Evolutionary conservation across 2,329 filamentous ascomycete genomes (phyloP).

Genomic region (Calonectria pseudoturangicola): DNA sequence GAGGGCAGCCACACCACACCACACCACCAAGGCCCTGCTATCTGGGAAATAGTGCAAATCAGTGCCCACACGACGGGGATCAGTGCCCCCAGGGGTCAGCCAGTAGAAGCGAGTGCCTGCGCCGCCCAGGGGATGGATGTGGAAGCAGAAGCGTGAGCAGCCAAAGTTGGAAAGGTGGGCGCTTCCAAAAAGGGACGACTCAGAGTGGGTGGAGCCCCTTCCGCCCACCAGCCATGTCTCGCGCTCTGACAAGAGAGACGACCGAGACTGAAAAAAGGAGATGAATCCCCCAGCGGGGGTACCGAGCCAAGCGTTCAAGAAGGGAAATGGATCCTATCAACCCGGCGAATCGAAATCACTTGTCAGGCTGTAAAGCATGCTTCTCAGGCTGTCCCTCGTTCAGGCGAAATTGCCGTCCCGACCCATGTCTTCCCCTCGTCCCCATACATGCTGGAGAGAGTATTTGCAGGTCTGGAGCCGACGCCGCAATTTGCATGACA

Average conservation of each 20-base stretch:
- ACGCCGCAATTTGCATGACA: constrained; percentile 26
- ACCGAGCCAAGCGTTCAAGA: constrained; percentile 21
- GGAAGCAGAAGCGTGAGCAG: constrained; percentile 24
- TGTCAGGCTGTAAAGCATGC: constrained; percentile 15
- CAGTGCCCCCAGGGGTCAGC: constrained; percentile 27
- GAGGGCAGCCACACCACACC: constrained; percentile 48
- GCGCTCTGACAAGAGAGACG: constrained; percentile 48
- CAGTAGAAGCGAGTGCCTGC: constrained; percentile 24
- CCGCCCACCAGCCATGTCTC: constrained; percentile 42
- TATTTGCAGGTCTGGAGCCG: constrained; percentile 12
- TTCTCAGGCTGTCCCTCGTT: constrained; percentile 19
- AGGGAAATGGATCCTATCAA: constrained; percentile 40
- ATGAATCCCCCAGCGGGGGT: constrained; percentile 28
- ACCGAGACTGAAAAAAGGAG: constrained; percentile 46
- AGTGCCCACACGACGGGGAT: constrained; percentile 38
- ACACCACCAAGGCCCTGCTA: constrained; percentile 41
- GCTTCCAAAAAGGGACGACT: constrained; percentile 40
- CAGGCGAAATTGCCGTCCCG: constrained; percentile 38
- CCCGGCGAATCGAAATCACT: constrained; percentile 18
- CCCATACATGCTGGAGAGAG: constrained; percentile 1
- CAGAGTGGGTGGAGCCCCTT: constrained; percentile 39
- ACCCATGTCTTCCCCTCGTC: constrained; percentile 11
- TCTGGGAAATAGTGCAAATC: constrained; percentile 46
- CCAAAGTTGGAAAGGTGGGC: constrained; percentile 28
- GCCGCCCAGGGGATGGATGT: constrained; percentile 1